These are phyloP conservation scores for Acanthamoeba comandoni DNA, from an alignment of 208 protist genomes.

Conservation along the genomic window DNA sequence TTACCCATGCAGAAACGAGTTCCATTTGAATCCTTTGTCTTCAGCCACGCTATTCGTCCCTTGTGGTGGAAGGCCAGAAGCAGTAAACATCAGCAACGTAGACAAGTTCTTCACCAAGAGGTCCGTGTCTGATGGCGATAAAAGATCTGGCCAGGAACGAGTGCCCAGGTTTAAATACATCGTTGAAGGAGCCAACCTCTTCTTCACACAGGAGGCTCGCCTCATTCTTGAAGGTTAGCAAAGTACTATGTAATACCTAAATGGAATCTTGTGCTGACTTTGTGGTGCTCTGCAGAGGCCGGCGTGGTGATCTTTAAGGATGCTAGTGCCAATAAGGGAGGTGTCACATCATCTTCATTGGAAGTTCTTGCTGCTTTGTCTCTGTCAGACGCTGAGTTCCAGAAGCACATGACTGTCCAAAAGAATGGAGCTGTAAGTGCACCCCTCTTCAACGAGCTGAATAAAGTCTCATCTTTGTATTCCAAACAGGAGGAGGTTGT, in stretches of 20 bases:
- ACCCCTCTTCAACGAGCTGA: background rate
- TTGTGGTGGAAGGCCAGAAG: constrained; percentile 95
- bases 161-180: constrained; percentile 92
- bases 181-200: constrained; percentile 97
- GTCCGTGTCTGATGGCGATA: constrained; percentile 31
- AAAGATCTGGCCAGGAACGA: constrained; percentile 87
- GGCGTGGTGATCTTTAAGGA: constrained; percentile 87
- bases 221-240: constrained; percentile 91
- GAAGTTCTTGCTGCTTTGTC: constrained; percentile 95
- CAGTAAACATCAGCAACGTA: constrained; percentile 94
- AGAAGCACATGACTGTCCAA: constrained; percentile 78
- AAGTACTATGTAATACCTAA: constrained; percentile 69
- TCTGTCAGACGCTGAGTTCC: constrained; percentile 93
- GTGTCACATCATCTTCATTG: constrained; percentile 96
- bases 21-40: constrained; percentile 92
- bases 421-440: background rate
- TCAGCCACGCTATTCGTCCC: constrained; percentile 95
- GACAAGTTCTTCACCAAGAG: constrained; percentile 84
- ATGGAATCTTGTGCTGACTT: background rate
- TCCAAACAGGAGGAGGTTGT: constrained; percentile 85
- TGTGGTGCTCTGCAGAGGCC: background rate
- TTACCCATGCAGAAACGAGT: constrained; percentile 89
- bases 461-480: constrained; percentile 85
- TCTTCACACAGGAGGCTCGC: constrained; percentile 95
- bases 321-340: constrained; percentile 96